phyloP scores from a whole-genome alignment of 371 early-diverging fungal genomes.

The Mucor racemosus region DNA sequence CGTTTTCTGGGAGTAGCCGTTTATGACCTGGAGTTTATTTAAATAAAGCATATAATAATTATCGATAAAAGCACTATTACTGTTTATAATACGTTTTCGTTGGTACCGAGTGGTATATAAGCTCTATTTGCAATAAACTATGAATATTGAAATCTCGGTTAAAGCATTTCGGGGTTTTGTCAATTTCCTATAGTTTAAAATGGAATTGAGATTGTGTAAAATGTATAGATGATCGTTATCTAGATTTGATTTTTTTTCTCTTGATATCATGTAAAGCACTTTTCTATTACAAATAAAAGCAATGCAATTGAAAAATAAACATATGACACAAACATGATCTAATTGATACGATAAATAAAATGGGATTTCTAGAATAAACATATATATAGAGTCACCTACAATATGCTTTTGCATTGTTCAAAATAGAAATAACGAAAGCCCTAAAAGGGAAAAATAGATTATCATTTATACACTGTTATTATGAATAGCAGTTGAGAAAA shows the following conservation, averaged over 20 bases:
- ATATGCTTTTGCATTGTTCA: neutral
- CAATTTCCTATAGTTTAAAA: neutral
- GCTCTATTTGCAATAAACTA: neutral
- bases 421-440: neutral
- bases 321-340: no score
- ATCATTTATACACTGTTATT: neutral
- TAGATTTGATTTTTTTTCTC: neutral
- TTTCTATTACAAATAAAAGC: neutral
- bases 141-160: neutral
- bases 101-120: neutral
- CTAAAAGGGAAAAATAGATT: neutral
- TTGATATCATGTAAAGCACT: neutral
- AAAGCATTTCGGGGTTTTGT: conserved; percentile 1
- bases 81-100: no score
- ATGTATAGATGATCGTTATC: neutral
- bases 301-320: neutral
- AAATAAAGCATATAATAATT: no score
- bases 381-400: neutral
- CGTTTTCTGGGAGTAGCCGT: no score
- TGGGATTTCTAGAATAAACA: neutral
- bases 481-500: neutral
- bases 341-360: neutral
- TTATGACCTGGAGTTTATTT: no score
- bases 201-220: neutral
- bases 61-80: no score